Evolutionary conservation across 1,284 basidiomycete genomes (phyloP).

Genomic region (Mycosarcoma mackinlayi): DNA sequence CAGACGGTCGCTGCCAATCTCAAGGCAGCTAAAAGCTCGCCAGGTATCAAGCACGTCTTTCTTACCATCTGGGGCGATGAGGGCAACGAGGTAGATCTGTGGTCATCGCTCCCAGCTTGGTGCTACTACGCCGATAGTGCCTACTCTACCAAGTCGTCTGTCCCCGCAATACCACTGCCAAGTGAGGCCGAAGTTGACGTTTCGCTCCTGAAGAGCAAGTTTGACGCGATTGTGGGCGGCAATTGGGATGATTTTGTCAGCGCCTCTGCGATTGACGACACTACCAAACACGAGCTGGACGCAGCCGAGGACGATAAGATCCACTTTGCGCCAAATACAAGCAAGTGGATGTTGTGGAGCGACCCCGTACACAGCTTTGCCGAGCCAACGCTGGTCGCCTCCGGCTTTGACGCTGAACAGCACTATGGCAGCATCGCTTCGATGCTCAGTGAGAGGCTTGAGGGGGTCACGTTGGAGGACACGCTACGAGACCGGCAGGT

Average conservation of each 20-base stretch:
- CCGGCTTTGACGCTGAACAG: constrained; percentile 48
- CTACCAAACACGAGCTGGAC: constrained; percentile 23
- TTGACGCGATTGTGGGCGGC: constrained; percentile 65
- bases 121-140: constrained; percentile 67
- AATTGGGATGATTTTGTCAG: constrained; percentile 68
- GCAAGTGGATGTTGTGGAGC: constrained; percentile 69
- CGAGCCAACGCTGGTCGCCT: constrained; percentile 45
- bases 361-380: constrained; percentile 54
- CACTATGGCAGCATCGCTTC: constrained; percentile 38
- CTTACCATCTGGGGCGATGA: constrained; percentile 70
- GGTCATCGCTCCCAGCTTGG: constrained; percentile 55
- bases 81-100: constrained; percentile 67
- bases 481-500: constrained; percentile 5
- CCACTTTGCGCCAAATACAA: constrained; percentile 67
- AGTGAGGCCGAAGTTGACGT: constrained; percentile 57
- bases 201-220: constrained; percentile 43
- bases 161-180: not conserved
- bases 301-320: constrained; percentile 55
- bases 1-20: constrained; percentile 67
- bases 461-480: constrained; percentile 29
- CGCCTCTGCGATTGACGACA: constrained; percentile 66
- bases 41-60: constrained; percentile 66
- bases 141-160: constrained; percentile 42
- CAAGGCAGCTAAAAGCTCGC: constrained; percentile 62
- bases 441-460: constrained; percentile 20